Evolutionary conservation across 1,284 basidiomycete genomes (phyloP).

Genomic region (Bjerkandera adusta): DNA sequence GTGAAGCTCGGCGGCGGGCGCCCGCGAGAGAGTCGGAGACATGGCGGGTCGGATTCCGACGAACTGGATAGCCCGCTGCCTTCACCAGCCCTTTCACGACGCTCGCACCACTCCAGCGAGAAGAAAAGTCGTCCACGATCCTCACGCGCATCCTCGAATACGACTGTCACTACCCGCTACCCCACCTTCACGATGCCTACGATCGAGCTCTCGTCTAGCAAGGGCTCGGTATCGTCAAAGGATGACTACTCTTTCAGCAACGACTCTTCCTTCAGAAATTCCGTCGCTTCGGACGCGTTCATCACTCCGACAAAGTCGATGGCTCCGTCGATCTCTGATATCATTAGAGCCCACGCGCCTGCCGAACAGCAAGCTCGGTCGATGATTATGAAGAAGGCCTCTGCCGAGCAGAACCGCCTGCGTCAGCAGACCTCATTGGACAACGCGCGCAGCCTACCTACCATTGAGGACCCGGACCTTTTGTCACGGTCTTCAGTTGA

Average conservation of each 20-base stretch:
- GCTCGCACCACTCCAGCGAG: conserved; percentile 1
- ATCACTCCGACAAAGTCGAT: conserved; percentile 26
- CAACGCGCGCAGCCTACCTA: conserved; percentile 40
- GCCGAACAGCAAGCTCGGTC: conserved; percentile 45
- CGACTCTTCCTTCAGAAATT: conserved; percentile 11
- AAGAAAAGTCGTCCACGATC: conserved; percentile 16
- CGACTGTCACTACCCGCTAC: conserved; percentile 13
- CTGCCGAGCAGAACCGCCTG: conserved; percentile 46
- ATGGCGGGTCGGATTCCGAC: conserved; percentile 47
- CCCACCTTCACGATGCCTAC: conserved; percentile 11
- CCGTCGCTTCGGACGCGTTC: conserved; percentile 11
- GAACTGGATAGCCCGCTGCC: conserved; percentile 30
- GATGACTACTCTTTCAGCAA: conserved; percentile 2
- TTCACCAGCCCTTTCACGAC: conserved; percentile 14
- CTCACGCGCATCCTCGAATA: conserved; percentile 16
- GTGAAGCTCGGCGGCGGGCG: conserved; percentile 68
- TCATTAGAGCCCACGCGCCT: conserved; percentile 73
- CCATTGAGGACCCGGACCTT: conserved; percentile 59
- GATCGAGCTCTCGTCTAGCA: conserved; percentile 8
- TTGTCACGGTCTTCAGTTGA: conserved; percentile 78
- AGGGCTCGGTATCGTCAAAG: conserved; percentile 10
- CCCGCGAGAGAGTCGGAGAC: conserved; percentile 36
- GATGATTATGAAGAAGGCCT: no score
- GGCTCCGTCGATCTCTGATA: conserved; percentile 80
- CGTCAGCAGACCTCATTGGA: conserved; percentile 32